A percentile compares a stretch with the other conserved stretches of the same genome.
Conservation (phyloP, 1,284 basidiomycete genomes). For the Xerocomus cyaneibrunnescens region DNA sequence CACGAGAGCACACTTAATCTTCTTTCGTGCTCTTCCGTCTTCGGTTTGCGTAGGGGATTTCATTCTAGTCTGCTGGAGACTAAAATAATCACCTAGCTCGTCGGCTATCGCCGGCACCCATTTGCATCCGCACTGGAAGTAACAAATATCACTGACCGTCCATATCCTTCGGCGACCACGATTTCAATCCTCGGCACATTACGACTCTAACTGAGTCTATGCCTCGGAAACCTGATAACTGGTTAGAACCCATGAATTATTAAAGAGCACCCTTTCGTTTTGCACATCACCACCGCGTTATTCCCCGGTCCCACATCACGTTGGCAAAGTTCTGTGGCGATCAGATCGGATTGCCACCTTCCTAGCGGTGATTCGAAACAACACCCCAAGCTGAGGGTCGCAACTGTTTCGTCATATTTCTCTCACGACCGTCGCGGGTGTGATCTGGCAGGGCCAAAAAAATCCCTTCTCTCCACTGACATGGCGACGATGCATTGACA, state of each 20-base stretch:
- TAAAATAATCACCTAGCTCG: too few species aligned
- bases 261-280: too few species aligned
- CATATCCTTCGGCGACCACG: too few species aligned
- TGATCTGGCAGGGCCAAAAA: not conserved
- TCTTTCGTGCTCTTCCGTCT: too few species aligned
- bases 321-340: conserved; percentile 3
- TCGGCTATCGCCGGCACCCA: too few species aligned
- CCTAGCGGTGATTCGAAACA: not conserved
- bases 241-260: too few species aligned
- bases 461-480: not conserved
- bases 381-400: not conserved
- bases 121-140: too few species aligned
- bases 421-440: conserved; percentile 9
- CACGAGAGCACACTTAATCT: too few species aligned
- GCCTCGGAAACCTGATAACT: too few species aligned
- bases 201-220: too few species aligned
- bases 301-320: not conserved
- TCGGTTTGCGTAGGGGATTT: not conserved
- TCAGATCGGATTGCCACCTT: not conserved
- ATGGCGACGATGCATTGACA: not conserved
- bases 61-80: not conserved
- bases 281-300: not conserved
- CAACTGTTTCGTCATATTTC: not conserved
- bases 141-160: too few species aligned
- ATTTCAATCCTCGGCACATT: too few species aligned